A percentile compares a stretch with the other conserved stretches of the same genome.
Conservation (phyloP, 768 basidiomycete genomes). For the Lactifluus echinatus region DNA sequence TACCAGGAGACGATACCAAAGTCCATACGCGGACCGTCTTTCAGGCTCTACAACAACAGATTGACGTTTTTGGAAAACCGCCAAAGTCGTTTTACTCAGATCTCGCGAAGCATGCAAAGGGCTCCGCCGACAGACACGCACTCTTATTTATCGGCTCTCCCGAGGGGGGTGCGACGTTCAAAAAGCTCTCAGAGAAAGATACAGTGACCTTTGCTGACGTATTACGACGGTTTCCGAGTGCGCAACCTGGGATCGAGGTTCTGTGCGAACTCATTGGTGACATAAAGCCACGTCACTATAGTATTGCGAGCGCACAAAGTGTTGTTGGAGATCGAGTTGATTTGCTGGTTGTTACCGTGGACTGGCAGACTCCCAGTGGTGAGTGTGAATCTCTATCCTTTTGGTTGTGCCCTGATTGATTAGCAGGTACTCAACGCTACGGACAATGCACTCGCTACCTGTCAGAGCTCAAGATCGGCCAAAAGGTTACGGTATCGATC, state of each 20-base stretch:
- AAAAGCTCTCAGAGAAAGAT: constrained; percentile 91
- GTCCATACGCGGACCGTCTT: constrained; percentile 91
- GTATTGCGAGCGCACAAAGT: constrained; percentile 92
- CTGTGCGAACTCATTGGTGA: constrained; percentile 87
- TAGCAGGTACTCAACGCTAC: constrained; percentile 60
- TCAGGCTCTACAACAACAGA: constrained; percentile 92
- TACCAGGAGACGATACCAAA: constrained; percentile 49
- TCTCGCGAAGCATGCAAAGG: constrained; percentile 67
- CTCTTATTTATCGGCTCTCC: constrained; percentile 89
- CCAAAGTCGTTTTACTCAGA: constrained; percentile 93
- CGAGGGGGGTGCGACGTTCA: constrained; percentile 87
- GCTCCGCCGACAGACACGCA: constrained; percentile 62
- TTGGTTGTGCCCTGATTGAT: neutral
- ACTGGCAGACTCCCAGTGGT: constrained; percentile 86
- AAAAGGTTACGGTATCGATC: constrained; percentile 94
- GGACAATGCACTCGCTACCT: constrained; percentile 98
- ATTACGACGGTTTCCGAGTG: constrained; percentile 64
- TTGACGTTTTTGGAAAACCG: constrained; percentile 93
- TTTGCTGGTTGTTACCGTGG: constrained; percentile 90
- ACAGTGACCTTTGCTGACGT: constrained; percentile 91
- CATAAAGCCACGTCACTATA: constrained; percentile 96
- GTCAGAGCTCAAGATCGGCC: constrained; percentile 70
- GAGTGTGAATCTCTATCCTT: constrained; percentile 25
- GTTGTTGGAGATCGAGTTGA: constrained; percentile 94
- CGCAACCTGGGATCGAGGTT: constrained; percentile 73